phyloP scores from a whole-genome alignment of 768 basidiomycete genomes.

The Pluteus cervinus region DNA sequence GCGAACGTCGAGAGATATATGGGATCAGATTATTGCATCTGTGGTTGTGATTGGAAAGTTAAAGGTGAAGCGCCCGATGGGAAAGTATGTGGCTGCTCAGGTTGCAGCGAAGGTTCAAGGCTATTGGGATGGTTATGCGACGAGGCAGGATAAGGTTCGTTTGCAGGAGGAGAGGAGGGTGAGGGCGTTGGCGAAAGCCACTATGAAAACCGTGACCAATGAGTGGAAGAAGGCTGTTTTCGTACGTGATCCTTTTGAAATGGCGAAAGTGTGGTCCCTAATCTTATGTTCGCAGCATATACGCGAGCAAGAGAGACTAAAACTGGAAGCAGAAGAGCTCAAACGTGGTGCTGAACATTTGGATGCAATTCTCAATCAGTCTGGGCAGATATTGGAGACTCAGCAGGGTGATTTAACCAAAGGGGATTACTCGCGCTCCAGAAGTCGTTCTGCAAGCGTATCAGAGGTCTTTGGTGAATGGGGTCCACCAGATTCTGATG shows the following conservation, averaged over 20 bases:
- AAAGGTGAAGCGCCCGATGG: constrained; percentile 23
- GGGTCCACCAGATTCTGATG: constrained; percentile 32
- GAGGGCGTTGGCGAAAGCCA: constrained; percentile 62
- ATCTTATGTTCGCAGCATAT: constrained; percentile 46
- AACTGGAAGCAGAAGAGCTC: constrained; percentile 70
- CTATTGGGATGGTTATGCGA: constrained; percentile 70
- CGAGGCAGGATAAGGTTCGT: constrained; percentile 53
- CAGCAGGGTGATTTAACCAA: constrained; percentile 68
- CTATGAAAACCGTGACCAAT: constrained; percentile 59
- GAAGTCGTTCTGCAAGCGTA: constrained; percentile 25
- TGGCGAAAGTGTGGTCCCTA: neutral
- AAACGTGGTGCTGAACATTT: constrained; percentile 79
- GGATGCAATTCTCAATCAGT: constrained; percentile 86
- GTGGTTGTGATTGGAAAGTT: constrained; percentile 23
- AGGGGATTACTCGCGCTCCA: constrained; percentile 42
- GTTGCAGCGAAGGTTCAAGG: constrained; percentile 61
- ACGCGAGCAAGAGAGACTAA: constrained; percentile 59
- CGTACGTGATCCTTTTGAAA: constrained; percentile 37
- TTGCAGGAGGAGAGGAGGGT: constrained; percentile 62
- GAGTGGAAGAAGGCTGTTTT: constrained; percentile 90
- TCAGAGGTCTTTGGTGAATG: constrained; percentile 28
- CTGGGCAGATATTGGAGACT: constrained; percentile 78
- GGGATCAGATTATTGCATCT: constrained; percentile 54
- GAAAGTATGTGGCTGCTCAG: constrained; percentile 38
- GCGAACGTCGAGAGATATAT: constrained; percentile 38